Conservation (phyloP, 345 rosid species). For the Raphanus sativus region DNA sequence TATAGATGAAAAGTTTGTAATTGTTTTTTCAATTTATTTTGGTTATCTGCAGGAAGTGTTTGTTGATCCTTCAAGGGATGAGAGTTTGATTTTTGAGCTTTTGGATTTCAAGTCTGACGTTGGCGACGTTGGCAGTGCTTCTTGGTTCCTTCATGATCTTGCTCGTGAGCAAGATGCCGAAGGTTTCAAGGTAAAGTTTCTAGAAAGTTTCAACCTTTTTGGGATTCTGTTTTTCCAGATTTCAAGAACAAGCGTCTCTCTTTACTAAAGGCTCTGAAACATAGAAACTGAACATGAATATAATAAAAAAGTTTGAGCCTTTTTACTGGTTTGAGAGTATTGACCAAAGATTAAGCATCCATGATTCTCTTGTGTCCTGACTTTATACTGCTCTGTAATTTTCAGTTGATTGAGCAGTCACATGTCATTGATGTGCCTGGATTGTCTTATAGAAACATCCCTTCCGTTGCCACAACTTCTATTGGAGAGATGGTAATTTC, state of each 20-base stretch:
- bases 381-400: neutral
- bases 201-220: neutral
- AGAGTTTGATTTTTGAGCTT: constrained; percentile 84
- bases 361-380: neutral
- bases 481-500: constrained; percentile 73
- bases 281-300: neutral
- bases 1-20: neutral
- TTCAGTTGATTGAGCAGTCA: constrained; percentile 72
- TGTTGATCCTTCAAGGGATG: constrained; percentile 76
- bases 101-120: constrained; percentile 69
- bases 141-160: constrained; percentile 80
- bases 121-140: constrained; percentile 58
- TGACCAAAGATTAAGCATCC: too few species aligned
- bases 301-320: neutral
- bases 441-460: constrained; percentile 45
- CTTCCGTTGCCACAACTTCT: constrained; percentile 58
- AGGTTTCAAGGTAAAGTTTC: constrained; percentile 66
- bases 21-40: neutral
- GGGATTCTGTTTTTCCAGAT: neutral
- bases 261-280: neutral
- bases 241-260: too few species aligned
- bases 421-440: constrained; percentile 56
- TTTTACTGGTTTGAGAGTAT: neutral
- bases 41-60: constrained; percentile 62
- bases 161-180: constrained; percentile 71